Conservation (phyloP, 768 basidiomycete genomes). For the Termitomyces sp. region DNA sequence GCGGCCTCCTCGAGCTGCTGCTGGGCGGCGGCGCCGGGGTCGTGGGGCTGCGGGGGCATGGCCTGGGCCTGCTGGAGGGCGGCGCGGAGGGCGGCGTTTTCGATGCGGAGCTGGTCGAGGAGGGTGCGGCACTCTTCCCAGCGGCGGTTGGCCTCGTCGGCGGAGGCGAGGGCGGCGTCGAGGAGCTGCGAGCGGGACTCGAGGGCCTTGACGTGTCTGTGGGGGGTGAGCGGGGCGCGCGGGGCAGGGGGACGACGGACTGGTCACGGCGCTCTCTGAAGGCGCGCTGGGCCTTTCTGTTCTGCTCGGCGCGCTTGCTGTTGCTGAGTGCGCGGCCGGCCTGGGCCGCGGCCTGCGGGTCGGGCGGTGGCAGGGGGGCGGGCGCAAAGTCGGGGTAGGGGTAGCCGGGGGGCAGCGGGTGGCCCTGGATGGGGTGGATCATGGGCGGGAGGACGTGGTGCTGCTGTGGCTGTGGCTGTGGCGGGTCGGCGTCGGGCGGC, state of each 20-base stretch:
- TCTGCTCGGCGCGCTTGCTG: constrained; percentile 90
- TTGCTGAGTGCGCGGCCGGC: constrained; percentile 59
- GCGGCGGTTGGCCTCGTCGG: constrained; percentile 82
- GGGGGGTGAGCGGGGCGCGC: neutral
- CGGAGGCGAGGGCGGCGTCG: constrained; percentile 79
- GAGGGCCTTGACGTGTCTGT: constrained; percentile 80
- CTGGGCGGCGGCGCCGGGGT: neutral
- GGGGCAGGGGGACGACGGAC: constrained; percentile 37
- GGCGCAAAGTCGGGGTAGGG: constrained; percentile 51
- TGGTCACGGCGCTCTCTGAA: constrained; percentile 88
- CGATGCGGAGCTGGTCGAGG: constrained; percentile 82
- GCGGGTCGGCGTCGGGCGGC: constrained; percentile 26
- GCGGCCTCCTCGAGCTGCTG: constrained; percentile 21
- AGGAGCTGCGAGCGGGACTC: constrained; percentile 82
- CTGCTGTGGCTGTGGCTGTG: constrained; percentile 25
- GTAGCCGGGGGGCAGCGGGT: constrained; percentile 41
- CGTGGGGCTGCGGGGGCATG: constrained; percentile 17
- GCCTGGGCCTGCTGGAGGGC: constrained; percentile 41
- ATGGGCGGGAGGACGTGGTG: constrained; percentile 51
- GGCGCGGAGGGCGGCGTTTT: constrained; percentile 73
- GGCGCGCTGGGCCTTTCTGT: constrained; percentile 88
- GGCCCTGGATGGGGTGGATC: constrained; percentile 34
- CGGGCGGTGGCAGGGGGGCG: constrained; percentile 27
- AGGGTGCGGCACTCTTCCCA: constrained; percentile 90
- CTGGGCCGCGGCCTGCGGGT: constrained; percentile 22